Conservation (phyloP, 257 asterid species). For the Verbascum thapsus region DNA sequence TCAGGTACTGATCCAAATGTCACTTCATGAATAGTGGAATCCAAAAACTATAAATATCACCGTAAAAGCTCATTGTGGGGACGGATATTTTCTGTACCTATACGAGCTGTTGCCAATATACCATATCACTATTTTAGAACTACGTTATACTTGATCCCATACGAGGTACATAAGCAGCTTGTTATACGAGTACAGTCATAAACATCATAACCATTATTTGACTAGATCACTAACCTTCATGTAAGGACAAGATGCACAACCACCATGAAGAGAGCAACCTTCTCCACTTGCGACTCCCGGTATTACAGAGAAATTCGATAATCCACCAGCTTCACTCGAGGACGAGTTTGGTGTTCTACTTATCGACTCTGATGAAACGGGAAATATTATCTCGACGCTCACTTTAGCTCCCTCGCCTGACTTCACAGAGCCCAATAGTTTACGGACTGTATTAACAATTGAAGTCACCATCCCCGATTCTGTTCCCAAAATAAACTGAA, state of each 20-base stretch:
- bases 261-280: conserved; percentile 99
- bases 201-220: no score
- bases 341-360: conserved; percentile 55
- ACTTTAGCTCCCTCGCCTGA: conserved; percentile 50
- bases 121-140: no score
- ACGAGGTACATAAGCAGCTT: no score
- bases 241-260: conserved; percentile 98
- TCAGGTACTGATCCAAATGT: no score
- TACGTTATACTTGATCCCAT: no score
- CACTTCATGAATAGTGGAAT: no score
- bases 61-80: no score
- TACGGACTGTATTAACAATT: conserved; percentile 76
- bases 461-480: conserved; percentile 98
- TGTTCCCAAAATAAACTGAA: conserved; percentile 93
- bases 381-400: conserved; percentile 86
- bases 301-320: conserved; percentile 49
- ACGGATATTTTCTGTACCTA: no score
- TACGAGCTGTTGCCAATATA: no score
- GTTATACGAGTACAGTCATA: no score
- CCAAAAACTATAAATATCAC: no score
- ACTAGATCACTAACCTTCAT: no score
- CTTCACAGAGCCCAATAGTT: conserved; percentile 49
- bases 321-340: conserved; percentile 39
- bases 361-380: conserved; percentile 88
- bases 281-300: conserved; percentile 97